phyloP scores from a whole-genome alignment of 108 stramenopile genomes.

The Stephanodiscus triporus region DNA sequence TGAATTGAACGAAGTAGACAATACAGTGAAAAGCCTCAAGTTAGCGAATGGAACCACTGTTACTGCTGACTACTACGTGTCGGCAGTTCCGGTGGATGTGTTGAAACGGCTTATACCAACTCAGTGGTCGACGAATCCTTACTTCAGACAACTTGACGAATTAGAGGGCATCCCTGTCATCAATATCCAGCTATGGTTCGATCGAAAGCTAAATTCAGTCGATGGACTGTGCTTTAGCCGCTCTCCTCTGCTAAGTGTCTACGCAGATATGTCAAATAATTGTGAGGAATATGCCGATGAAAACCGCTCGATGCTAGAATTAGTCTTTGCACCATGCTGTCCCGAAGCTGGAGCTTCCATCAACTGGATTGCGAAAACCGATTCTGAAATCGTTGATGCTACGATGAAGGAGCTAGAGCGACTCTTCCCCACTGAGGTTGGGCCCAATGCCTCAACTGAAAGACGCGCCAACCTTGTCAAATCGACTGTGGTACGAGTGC shows the following conservation, averaged over 20 bases:
- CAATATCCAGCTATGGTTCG: slow-evolving; percentile 79
- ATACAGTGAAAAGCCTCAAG: slow-evolving; percentile 45
- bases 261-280: slow-evolving; percentile 75
- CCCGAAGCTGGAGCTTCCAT: slow-evolving; percentile 28
- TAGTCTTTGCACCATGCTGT: slow-evolving; percentile 73
- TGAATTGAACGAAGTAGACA: slow-evolving; percentile 52
- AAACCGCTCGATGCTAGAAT: slow-evolving; percentile 70
- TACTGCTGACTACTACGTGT: slow-evolving; percentile 70
- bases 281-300: slow-evolving; percentile 71
- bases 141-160: slow-evolving; percentile 67
- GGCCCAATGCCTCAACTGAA: slow-evolving; percentile 5
- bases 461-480: slow-evolving; percentile 58
- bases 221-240: slow-evolving; percentile 76
- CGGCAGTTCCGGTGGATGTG: slow-evolving; percentile 75
- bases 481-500: slow-evolving; percentile 64
- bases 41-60: slow-evolving; percentile 59
- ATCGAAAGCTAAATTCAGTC: slow-evolving; percentile 59
- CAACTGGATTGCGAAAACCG: slow-evolving; percentile 54
- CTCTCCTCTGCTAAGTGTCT: slow-evolving; percentile 68
- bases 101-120: slow-evolving; percentile 61
- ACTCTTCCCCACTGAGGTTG: slow-evolving; percentile 68
- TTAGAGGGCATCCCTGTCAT: slow-evolving; percentile 78
- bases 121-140: slow-evolving; percentile 61
- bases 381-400: slow-evolving; percentile 62
- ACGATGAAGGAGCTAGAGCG: slow-evolving; percentile 71